Evolutionary conservation across 1,284 basidiomycete species (phyloP), one percentile per base, ranked within the genome.

Genomic region (Malassezia arunalokei): DNA sequence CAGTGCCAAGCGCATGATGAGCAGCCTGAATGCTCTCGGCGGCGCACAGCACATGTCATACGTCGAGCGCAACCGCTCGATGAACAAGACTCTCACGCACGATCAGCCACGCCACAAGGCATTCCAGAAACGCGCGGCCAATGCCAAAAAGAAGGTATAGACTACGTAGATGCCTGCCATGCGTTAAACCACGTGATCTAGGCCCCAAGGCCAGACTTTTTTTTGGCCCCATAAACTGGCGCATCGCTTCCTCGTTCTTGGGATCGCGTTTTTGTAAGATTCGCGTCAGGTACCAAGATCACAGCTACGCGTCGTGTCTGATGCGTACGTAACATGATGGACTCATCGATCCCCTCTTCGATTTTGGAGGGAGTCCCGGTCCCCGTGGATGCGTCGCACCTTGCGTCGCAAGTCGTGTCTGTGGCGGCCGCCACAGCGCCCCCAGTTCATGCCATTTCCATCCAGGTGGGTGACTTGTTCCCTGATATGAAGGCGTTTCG

Each of bases 21-120:
- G 71, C 27, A 71, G 63, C 35, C 52, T 74, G 44, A 70, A 71
- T 43, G 70, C 71, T 1, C 56, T 74, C 3, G 69, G 68, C 48
- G 73, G 73, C 24, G 73, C 68, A 2, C 65, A 73, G 57, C 66
- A 69, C 51, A 74, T 74, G 73, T 68, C 68, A 47, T 74, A 74
- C 52, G 69, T 72, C 40, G 64, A 71, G 43, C 65, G 72, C 29
- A 73, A 74, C 44, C 57, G 69, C 29, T 65, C 68, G 40, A 63
- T 66, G 43, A 74, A 74, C 57, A 71, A 70, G 51, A 47, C 62
- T 31, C 54, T 74, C 40, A 57, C 56, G 24, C 68, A 62, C 49
- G 69, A 72, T 20, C 62, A 64, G 35, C 57, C 57, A 8, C 46
- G 65, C 0, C 66, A 70, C 43, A 59, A 62, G 55, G 40, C 62